A percentile compares a stretch with the other conserved stretches of the same genome.
Evolutionary conservation across 148 eudicot genomes (phyloP).

Genomic region (Salicornia ramosissima): DNA sequence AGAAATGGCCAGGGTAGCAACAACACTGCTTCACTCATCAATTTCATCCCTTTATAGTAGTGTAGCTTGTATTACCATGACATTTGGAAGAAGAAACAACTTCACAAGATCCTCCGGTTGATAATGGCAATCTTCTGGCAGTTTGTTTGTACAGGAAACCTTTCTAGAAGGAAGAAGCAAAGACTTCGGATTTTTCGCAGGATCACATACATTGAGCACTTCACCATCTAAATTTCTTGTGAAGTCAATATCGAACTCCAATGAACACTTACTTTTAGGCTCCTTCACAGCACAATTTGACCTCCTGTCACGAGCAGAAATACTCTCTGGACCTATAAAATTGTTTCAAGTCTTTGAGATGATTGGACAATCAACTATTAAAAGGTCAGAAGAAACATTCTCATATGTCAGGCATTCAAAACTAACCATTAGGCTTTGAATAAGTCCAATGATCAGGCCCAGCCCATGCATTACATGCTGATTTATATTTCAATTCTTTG

Average conservation of each 20-base stretch:
- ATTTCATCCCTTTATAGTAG: background rate
- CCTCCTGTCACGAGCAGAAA: constrained; percentile 36
- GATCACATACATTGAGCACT: constrained; percentile 49
- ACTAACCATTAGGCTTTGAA: constrained; percentile 57
- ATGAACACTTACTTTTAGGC: constrained; percentile 48
- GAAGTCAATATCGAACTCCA: constrained; percentile 65
- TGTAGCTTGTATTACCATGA: constrained; percentile 50
- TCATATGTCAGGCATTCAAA: background rate
- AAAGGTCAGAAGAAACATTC: background rate
- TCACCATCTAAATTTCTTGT: constrained; percentile 47
- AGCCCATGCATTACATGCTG: constrained; percentile 86
- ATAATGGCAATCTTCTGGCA: constrained; percentile 97
- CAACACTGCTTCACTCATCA: background rate
- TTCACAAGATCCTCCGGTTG: constrained; percentile 94
- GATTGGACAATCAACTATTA: constrained; percentile 21
- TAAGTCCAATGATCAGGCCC: constrained; percentile 97
- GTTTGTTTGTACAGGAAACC: constrained; percentile 51
- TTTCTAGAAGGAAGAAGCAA: constrained; percentile 62
- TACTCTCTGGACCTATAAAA: constrained; percentile 25
- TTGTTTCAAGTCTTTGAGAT: background rate
- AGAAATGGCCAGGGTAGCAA: background rate
- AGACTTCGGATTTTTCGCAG: constrained; percentile 82
- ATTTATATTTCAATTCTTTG: constrained; percentile 45
- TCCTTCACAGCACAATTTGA: constrained; percentile 40
- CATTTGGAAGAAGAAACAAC: constrained; percentile 79